Conservation (phyloP, 2,329 filamentous ascomycete genomes). For the Cyphellophora attinorum region DNA sequence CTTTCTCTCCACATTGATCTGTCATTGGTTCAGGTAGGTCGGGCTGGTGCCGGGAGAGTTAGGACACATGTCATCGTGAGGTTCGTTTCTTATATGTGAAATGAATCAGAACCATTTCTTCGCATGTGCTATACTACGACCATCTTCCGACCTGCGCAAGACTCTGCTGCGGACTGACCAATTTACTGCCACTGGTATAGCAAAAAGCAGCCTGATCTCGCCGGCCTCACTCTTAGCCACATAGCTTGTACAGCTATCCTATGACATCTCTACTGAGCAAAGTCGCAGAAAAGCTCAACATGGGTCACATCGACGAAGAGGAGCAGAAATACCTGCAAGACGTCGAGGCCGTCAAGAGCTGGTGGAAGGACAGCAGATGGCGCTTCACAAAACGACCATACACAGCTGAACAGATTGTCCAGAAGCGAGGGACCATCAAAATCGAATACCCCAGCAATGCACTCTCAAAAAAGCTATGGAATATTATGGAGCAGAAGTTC, state of each 20-base stretch:
- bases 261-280: background rate
- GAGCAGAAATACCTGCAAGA: slow-evolving; percentile 70
- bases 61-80: no score
- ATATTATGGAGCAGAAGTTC: slow-evolving; percentile 77
- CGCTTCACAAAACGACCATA: slow-evolving; percentile 84
- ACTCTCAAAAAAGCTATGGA: slow-evolving; percentile 91
- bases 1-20: no score
- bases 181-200: no score
- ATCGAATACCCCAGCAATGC: slow-evolving; percentile 85
- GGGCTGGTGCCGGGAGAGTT: no score
- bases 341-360: slow-evolving; percentile 79
- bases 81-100: no score
- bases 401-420: slow-evolving; percentile 92
- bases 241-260: background rate
- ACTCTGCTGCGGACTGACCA: no score
- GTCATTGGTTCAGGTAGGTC: no score
- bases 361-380: slow-evolving; percentile 93
- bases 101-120: no score
- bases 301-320: slow-evolving; percentile 50
- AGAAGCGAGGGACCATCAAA: slow-evolving; percentile 84
- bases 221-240: no score
- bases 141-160: no score
- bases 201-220: no score
- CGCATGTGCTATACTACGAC: no score
- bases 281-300: slow-evolving; percentile 18